Evolutionary conservation across 1,284 basidiomycete species (phyloP).

Genomic region (Phlebopus sp.): DNA sequence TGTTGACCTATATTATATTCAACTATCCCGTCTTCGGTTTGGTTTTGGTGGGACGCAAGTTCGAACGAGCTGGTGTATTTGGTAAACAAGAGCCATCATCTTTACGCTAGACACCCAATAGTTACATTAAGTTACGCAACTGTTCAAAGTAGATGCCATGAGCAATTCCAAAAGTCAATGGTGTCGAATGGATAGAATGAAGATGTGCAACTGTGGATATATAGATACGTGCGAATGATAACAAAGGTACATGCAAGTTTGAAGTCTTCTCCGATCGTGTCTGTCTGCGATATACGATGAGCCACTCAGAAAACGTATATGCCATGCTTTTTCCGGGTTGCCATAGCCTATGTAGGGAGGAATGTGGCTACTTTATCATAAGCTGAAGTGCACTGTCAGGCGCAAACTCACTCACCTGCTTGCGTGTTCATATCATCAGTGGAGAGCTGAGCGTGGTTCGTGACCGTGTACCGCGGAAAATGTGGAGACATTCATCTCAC

Average conservation of each 20-base stretch:
- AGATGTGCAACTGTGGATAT: constrained; percentile 24
- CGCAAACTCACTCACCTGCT: constrained; percentile 43
- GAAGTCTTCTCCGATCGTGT: constrained; percentile 14
- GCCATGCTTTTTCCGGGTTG: constrained; percentile 4
- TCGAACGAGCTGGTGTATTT: neutral
- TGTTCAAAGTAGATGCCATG: constrained; percentile 7
- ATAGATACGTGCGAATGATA: constrained; percentile 30
- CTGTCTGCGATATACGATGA: constrained; percentile 14
- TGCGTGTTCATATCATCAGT: constrained; percentile 53
- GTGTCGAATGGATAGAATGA: constrained; percentile 5
- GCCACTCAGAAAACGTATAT: constrained; percentile 2
- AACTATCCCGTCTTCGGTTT: constrained; percentile 17
- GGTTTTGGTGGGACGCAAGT: neutral
- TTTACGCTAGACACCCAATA: constrained; percentile 13
- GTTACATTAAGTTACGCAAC: constrained; percentile 33
- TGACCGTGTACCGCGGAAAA: constrained; percentile 7
- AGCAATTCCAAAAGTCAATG: constrained; percentile 18
- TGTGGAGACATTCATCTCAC: constrained; percentile 30
- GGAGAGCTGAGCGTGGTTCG: constrained; percentile 39
- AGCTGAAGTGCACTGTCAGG: constrained; percentile 6
- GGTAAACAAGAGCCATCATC: neutral
- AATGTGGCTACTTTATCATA: constrained; percentile 37
- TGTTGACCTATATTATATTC: constrained; percentile 20
- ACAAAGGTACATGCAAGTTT: constrained; percentile 26
- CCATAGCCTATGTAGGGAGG: constrained; percentile 27